Conservation (phyloP, 306 rosid species). For the Cicer bijugum region DNA sequence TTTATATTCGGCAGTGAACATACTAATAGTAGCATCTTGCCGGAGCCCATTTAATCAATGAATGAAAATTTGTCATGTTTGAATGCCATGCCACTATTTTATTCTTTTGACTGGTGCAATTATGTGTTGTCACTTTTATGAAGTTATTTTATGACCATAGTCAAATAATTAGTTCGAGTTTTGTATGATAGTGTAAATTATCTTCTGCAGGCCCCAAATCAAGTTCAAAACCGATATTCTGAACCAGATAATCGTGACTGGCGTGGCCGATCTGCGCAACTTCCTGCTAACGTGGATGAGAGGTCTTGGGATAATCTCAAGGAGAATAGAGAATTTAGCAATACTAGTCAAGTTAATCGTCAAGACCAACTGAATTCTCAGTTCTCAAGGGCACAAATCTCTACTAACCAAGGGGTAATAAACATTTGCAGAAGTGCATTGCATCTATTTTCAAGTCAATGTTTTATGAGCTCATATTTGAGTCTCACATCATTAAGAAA, state of each 20-base stretch:
- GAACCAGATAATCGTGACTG: slow-evolving; percentile 95
- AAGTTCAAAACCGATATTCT: slow-evolving; percentile 66
- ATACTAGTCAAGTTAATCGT: slow-evolving; percentile 58
- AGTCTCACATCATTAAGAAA: slow-evolving; percentile 10
- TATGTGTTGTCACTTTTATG: slow-evolving; percentile 1
- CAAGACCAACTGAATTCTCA: slow-evolving; percentile 69
- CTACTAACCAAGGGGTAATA: slow-evolving; percentile 74
- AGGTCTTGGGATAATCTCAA: slow-evolving; percentile 70
- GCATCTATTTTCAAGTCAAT: slow-evolving; percentile 6
- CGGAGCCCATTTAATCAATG: background rate
- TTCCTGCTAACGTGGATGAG: slow-evolving; percentile 67
- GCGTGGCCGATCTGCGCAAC: slow-evolving; percentile 84
- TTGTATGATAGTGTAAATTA: background rate
- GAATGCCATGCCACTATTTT: slow-evolving; percentile 12
- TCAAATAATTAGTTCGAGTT: slow-evolving; percentile 9
- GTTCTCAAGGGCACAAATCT: slow-evolving; percentile 58
- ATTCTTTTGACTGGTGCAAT: slow-evolving; percentile 7
- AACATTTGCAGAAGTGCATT: slow-evolving; percentile 15
- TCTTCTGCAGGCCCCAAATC: slow-evolving; percentile 61
- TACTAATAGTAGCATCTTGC: background rate
- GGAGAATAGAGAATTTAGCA: slow-evolving; percentile 72
- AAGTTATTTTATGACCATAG: background rate
- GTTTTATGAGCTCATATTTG: slow-evolving; percentile 9
- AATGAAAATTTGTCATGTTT: slow-evolving; percentile 12
- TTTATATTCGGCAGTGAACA: slow-evolving; percentile 21